Evolutionary conservation across 176 grass and related monocot genomes (phyloP).

Genomic region (Carex pumila): DNA sequence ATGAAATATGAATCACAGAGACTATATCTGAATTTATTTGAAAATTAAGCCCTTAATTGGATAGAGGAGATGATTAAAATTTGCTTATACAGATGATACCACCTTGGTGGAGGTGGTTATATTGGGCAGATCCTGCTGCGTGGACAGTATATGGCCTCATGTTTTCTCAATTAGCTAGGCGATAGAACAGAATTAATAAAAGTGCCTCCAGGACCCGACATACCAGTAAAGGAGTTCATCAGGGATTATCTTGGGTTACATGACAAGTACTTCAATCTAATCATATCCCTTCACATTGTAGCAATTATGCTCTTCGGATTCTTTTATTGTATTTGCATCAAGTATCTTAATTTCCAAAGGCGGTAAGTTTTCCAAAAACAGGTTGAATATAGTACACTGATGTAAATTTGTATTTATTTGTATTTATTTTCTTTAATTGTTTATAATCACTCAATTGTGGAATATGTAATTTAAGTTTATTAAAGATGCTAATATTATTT

Average conservation of each 20-base stretch:
- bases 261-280: slow-evolving; percentile 22
- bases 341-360: slow-evolving; percentile 45
- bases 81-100: slow-evolving; percentile 38
- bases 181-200: slow-evolving; percentile 22
- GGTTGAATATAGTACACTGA: neutral
- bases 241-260: slow-evolving; percentile 32
- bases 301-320: slow-evolving; percentile 27
- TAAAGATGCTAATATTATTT: neutral
- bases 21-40: neutral
- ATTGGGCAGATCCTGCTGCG: slow-evolving; percentile 45
- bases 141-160: slow-evolving; percentile 44
- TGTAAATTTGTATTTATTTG: neutral
- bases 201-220: slow-evolving; percentile 11
- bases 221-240: slow-evolving; percentile 31
- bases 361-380: slow-evolving; percentile 14
- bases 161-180: slow-evolving; percentile 35
- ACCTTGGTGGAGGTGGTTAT: slow-evolving; percentile 51
- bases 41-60: neutral
- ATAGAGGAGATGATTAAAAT: neutral
- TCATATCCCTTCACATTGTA: slow-evolving; percentile 27
- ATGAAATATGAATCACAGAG: neutral
- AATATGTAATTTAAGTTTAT: neutral
- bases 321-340: slow-evolving; percentile 38
- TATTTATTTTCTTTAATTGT: neutral
- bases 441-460: neutral